Conservation (phyloP, 495 filamentous ascomycete species). For the Haplographium delicatum region DNA sequence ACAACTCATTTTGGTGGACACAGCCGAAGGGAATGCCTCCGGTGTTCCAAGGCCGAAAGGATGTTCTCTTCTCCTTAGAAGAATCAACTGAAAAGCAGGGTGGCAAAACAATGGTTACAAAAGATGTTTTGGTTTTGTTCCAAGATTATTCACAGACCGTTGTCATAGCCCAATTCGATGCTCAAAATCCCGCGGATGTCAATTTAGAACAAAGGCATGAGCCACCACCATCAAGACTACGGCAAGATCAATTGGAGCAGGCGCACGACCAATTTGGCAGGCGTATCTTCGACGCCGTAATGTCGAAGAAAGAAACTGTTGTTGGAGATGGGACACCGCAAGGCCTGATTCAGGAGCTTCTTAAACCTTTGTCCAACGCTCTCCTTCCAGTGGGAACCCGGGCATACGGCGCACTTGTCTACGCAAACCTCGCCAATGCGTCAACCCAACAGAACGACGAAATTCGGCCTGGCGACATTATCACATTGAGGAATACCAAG, state of each 20-base stretch:
- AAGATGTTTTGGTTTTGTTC: slow-evolving; percentile 80
- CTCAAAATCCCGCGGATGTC: slow-evolving; percentile 64
- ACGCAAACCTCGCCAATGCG: slow-evolving; percentile 91
- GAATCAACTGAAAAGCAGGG: slow-evolving; percentile 67
- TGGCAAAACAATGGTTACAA: slow-evolving; percentile 63
- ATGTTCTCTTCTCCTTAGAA: slow-evolving; percentile 78
- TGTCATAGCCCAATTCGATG: slow-evolving; percentile 74
- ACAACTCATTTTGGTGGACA: slow-evolving; percentile 76
- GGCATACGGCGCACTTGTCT: slow-evolving; percentile 86
- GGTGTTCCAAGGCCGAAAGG: slow-evolving; percentile 72
- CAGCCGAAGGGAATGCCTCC: slow-evolving; percentile 71
- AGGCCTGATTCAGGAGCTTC: slow-evolving; percentile 69
- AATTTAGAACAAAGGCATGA: slow-evolving; percentile 84
- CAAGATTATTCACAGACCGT: slow-evolving; percentile 95
- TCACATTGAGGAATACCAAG: slow-evolving; percentile 87
- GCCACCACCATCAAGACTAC: slow-evolving; percentile 68
- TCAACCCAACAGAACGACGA: slow-evolving; percentile 85
- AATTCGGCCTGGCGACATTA: slow-evolving; percentile 89
- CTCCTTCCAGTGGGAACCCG: slow-evolving; percentile 79
- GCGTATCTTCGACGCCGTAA: slow-evolving; percentile 63
- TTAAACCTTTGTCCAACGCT: slow-evolving; percentile 65
- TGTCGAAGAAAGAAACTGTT: slow-evolving; percentile 64
- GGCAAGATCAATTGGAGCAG: slow-evolving; percentile 91
- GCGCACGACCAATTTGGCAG: slow-evolving; percentile 73
- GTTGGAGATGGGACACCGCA: slow-evolving; percentile 81